Percentiles rank a stretch among this genome's conserved stretches.
These are phyloP conservation scores for Zostera marina DNA, from an alignment of 116 monocot species.

Conservation along the genomic window DNA sequence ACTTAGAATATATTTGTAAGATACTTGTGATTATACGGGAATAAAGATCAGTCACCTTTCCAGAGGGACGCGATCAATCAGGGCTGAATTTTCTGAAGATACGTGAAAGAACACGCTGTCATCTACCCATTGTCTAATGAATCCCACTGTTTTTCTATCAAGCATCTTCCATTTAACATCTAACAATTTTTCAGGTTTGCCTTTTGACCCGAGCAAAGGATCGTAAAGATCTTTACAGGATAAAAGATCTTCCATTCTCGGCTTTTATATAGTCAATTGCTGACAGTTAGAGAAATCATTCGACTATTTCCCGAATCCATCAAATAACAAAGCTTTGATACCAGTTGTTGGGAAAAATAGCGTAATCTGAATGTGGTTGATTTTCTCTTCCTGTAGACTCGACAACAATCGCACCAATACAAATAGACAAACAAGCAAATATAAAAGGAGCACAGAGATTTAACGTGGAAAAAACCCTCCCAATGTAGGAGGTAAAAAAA, in stretches of 20 bases:
- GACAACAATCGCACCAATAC: neutral
- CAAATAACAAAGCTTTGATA: neutral
- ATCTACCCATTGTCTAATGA: slow-evolving; percentile 13
- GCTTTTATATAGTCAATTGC: slow-evolving; percentile 11
- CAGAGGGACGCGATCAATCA: too few species aligned
- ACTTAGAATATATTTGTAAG: too few species aligned
- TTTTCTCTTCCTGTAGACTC: neutral
- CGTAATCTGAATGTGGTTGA: neutral
- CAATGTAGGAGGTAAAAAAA: neutral
- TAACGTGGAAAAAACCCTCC: neutral
- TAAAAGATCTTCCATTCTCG: slow-evolving; percentile 7
- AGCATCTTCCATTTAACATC: neutral
- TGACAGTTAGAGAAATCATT: neutral
- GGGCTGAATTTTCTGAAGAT: slow-evolving; percentile 1
- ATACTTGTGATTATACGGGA: too few species aligned
- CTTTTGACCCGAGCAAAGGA: neutral
- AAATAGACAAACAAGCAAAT: neutral
- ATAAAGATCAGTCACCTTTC: too few species aligned
- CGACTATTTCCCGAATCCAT: neutral
- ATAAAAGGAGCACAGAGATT: neutral
- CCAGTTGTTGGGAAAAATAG: neutral
- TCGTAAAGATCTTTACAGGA: slow-evolving; percentile 3
- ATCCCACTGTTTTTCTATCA: neutral
- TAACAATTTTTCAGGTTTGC: neutral
- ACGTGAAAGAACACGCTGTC: slow-evolving; percentile 11